Base-by-base conservation (phyloP, 345 rosid genomes). In the Sisymbrium irio region DNA sequence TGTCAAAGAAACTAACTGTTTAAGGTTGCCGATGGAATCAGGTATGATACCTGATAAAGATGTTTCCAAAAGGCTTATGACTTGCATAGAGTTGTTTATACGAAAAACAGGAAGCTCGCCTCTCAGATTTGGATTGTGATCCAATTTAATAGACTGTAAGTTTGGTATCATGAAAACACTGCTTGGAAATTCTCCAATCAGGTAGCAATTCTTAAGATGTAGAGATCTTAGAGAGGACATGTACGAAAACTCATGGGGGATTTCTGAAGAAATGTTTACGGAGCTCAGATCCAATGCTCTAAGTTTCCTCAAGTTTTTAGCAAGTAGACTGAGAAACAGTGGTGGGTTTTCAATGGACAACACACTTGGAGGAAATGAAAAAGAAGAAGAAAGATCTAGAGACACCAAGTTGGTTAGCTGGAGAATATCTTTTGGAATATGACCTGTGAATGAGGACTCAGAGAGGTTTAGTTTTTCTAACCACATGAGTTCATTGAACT, bases 331-430 rank as follows among this genome's bases (percentile, higher is more conserved):
- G 39, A 61, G 50, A 25, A 60, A 61, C 17, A 40, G 22, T 12
- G 40, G 61, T 12, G 61, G 61, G 40, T 32, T 56, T 9, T 40
- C 18, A 37, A 27, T 30, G 61, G 39, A 30, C 49, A 61, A 41
- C 18, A 25, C 30, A n/a, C n/a, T n/a, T n/a, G n/a, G n/a, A n/a
- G n/a, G n/a, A 20, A 1, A 1, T 56, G 61, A 1, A 9, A 19
- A 41, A 3, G 15, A 17, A 4, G 68, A 45, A 64, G 69, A 64
- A 30, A 64, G 69, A 64, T 64, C 69, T 2, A 64, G 69, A 46
- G 56, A 64, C 27, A 44, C 68, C 53, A 45, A n/a, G 2, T 46
- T 64, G 55, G 56, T 64, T 1, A 61, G 49, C 8, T 46, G 49
- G 40, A 61, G 47, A 22, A 61, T 1, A 12, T 61, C 55, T 28